Evolutionary conservation across 2,329 filamentous ascomycete species (phyloP).

Genomic region (Fusarium cyanostomum): DNA sequence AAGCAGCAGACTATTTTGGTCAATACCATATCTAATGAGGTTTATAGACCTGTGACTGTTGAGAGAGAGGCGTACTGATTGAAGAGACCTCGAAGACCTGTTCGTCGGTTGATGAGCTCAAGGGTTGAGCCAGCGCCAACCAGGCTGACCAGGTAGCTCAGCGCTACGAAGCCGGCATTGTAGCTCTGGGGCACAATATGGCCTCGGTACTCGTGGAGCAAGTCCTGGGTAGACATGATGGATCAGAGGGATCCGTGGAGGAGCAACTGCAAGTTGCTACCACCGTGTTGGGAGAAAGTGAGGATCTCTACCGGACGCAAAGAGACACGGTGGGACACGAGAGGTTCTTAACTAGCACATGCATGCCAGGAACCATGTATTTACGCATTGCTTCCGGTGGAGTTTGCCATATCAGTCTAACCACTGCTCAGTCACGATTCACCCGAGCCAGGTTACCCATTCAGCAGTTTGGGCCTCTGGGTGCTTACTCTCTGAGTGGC

Average conservation of each 20-base stretch:
- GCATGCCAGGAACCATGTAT: slow-evolving; percentile 8
- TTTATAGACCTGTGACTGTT: background rate
- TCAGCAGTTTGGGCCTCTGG: slow-evolving; percentile 18
- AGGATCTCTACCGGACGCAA: background rate
- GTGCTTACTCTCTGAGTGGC: slow-evolving; percentile 15
- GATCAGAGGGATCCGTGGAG: slow-evolving; percentile 10
- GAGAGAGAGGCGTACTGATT: slow-evolving; percentile 67
- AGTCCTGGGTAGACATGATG: slow-evolving; percentile 41
- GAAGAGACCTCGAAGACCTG: slow-evolving; percentile 71
- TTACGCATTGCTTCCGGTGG: slow-evolving; percentile 23
- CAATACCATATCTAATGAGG: background rate
- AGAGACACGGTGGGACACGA: slow-evolving; percentile 15
- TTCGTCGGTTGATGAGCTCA: slow-evolving; percentile 81
- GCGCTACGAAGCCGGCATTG: slow-evolving; percentile 70
- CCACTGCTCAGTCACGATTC: slow-evolving; percentile 12
- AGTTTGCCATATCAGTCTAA: slow-evolving; percentile 22
- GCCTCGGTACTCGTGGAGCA: slow-evolving; percentile 55
- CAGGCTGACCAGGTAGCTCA: slow-evolving; percentile 80
- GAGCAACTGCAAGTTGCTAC: slow-evolving; percentile 21
- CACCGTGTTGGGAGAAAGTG: slow-evolving; percentile 15
- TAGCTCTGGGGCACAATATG: slow-evolving; percentile 60
- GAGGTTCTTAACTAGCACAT: slow-evolving; percentile 33
- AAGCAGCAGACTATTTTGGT: slow-evolving; percentile 65
- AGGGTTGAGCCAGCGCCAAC: slow-evolving; percentile 82
- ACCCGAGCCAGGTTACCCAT: slow-evolving; percentile 11